Evolutionary conservation across 306 rosid genomes (phyloP).

Genomic region (Amphicarpaea edgeworthii): DNA sequence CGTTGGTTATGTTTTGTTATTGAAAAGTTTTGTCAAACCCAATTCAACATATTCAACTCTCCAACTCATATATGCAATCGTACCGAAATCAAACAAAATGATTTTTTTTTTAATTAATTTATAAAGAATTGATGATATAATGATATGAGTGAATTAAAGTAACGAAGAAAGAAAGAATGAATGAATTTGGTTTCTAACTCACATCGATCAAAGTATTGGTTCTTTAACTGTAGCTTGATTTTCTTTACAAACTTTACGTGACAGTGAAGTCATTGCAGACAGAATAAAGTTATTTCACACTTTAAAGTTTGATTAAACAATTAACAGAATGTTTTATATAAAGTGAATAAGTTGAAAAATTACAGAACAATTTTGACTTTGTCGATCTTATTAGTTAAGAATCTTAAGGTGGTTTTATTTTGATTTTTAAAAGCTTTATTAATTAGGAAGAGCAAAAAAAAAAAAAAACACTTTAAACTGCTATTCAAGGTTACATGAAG

Average conservation of each 20-base stretch:
- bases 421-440: not conserved
- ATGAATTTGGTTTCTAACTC: not conserved
- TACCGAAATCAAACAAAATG: slow-evolving; percentile 1
- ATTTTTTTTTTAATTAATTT: not conserved
- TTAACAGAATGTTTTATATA: not conserved
- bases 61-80: not conserved
- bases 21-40: not conserved
- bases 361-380: not conserved
- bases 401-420: not conserved
- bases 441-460: not conserved
- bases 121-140: not conserved
- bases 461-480: not conserved
- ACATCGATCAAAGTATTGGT: not conserved
- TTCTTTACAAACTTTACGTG: not conserved
- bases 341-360: not conserved
- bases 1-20: not conserved
- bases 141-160: not conserved
- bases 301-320: slow-evolving; percentile 1
- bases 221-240: not conserved
- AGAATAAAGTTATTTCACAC: slow-evolving; percentile 5
- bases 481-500: not conserved
- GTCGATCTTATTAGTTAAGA: not conserved
- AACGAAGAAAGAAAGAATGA: not conserved
- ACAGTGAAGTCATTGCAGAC: slow-evolving; percentile 1
- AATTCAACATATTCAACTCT: not conserved